These are phyloP conservation scores for Paxillus involutus DNA, from an alignment of 768 basidiomycete genomes.

Conservation along the genomic window DNA sequence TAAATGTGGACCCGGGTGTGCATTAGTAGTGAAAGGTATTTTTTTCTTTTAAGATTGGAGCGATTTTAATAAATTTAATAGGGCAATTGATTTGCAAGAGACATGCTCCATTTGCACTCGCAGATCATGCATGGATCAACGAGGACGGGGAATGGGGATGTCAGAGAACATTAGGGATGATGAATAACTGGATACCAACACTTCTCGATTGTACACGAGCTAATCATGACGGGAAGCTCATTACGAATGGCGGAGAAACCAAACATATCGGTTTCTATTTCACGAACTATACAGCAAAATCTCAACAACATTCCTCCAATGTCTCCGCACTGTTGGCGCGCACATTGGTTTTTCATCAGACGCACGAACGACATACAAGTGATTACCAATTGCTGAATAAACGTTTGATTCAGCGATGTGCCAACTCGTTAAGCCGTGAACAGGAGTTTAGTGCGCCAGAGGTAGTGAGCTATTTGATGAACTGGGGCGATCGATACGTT, in stretches of 20 bases:
- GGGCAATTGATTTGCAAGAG: too few relatives aligned
- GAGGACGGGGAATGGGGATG: too few relatives aligned
- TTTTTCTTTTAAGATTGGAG: too few relatives aligned
- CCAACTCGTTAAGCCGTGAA: constrained; percentile 15
- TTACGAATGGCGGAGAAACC: constrained; percentile 36
- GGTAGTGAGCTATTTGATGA: constrained; percentile 1
- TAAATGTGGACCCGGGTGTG: too few relatives aligned
- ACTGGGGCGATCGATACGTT: constrained; percentile 1
- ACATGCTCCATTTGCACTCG: not conserved
- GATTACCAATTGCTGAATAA: not conserved
- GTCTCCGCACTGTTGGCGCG: not conserved
- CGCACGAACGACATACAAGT: too few relatives aligned
- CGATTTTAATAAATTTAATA: too few relatives aligned
- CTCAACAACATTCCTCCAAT: constrained; percentile 9
- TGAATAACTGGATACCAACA: constrained; percentile 6
- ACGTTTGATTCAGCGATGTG: constrained; percentile 32
- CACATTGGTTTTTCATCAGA: not conserved
- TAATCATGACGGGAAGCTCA: constrained; percentile 44
- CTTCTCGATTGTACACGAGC: constrained; percentile 7
- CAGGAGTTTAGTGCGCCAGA: constrained; percentile 3
- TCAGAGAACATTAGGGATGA: too few relatives aligned
- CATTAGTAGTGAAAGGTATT: too few relatives aligned
- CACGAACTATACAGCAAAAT: constrained; percentile 36
- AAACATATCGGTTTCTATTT: constrained; percentile 35
- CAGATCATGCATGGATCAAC: not conserved